Evolutionary conservation across 75 land plant species (phyloP).

Genomic region (Chamaecyparis obtusa): DNA sequence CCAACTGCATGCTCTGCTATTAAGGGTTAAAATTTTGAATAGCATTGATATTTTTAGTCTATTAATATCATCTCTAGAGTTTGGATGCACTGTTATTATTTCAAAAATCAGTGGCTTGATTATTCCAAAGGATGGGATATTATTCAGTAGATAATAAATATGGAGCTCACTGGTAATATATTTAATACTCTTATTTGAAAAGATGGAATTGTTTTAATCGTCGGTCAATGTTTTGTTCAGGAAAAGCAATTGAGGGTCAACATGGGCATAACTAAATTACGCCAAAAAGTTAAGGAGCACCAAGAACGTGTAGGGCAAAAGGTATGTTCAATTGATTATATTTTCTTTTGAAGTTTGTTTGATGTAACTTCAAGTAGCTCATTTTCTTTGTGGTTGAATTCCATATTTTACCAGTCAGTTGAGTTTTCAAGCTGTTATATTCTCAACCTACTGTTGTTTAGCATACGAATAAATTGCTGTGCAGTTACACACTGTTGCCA

Average conservation of each 20-base stretch:
- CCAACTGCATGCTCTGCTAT: neutral
- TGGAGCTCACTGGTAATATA: neutral
- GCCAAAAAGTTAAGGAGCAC: slow-evolving; percentile 91
- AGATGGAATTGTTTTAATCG: neutral
- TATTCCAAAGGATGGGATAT: neutral
- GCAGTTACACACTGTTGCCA: slow-evolving; percentile 82
- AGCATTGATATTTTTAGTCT: neutral
- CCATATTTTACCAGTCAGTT: neutral
- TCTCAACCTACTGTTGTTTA: neutral
- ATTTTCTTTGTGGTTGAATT: neutral
- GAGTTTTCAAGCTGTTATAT: neutral
- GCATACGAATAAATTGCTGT: neutral
- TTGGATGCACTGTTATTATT: neutral
- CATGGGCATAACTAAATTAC: slow-evolving; percentile 80
- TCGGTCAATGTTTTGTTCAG: slow-evolving; percentile 20
- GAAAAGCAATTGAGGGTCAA: slow-evolving; percentile 77
- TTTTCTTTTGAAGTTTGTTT: neutral
- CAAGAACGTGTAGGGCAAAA: slow-evolving; percentile 67
- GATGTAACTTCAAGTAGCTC: neutral
- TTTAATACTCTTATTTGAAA: neutral
- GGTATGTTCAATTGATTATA: slow-evolving; percentile 18
- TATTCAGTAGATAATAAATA: neutral
- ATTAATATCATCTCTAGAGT: neutral
- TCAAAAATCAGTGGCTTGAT: neutral
- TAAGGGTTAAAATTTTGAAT: neutral